These are phyloP conservation scores for Haplographium delicatum DNA, from an alignment of 495 filamentous ascomycete species.

Conservation along the genomic window DNA sequence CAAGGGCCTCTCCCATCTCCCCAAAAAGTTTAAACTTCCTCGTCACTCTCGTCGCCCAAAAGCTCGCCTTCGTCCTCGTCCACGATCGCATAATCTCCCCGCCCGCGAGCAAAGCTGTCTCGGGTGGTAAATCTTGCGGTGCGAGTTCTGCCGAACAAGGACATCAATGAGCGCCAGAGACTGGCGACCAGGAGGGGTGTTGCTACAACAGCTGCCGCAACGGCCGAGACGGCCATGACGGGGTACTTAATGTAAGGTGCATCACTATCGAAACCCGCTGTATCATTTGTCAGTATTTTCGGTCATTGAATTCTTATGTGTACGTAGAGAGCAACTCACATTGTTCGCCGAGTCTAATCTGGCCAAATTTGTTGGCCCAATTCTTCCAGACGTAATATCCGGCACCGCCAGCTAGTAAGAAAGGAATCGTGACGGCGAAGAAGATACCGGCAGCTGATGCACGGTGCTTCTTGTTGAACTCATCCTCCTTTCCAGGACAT, in stretches of 20 bases:
- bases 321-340: constrained; percentile 23
- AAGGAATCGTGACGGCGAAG: constrained; percentile 72
- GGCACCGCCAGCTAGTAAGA: constrained; percentile 58
- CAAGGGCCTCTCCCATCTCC: too few species aligned
- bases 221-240: constrained; percentile 67
- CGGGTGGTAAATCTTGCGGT: constrained; percentile 71
- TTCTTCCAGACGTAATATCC: constrained; percentile 85
- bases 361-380: constrained; percentile 86
- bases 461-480: constrained; percentile 68
- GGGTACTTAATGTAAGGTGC: constrained; percentile 71
- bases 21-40: constrained; percentile 62
- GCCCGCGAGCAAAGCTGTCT: constrained; percentile 75
- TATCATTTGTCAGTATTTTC: constrained; percentile 11
- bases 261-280: constrained; percentile 53
- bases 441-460: constrained; percentile 73
- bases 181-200: constrained; percentile 64
- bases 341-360: constrained; percentile 75
- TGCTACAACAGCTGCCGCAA: constrained; percentile 70
- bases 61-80: constrained; percentile 92
- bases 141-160: constrained; percentile 43
- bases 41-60: constrained; percentile 87
- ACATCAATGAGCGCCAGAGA: constrained; percentile 58
- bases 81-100: constrained; percentile 79
- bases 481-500: constrained; percentile 72
- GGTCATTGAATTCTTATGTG: too few species aligned